Base-by-base conservation (phyloP, 2,329 filamentous ascomycete genomes). In the Fusarium sp. region DNA sequence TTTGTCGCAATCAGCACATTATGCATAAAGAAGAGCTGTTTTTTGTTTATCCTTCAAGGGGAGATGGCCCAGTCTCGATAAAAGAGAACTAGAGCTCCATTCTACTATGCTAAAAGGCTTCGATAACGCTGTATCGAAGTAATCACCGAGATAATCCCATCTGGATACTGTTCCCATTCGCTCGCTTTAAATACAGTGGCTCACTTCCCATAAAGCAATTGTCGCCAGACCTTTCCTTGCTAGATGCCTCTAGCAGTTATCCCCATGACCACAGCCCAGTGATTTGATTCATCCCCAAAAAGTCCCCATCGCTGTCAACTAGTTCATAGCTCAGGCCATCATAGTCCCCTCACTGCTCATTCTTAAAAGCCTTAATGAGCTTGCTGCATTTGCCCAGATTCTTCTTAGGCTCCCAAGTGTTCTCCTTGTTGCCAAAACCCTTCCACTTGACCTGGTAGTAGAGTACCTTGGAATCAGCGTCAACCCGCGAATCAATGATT, bases 381-480 rank as follows among this genome's bases (percentile, higher is more conserved):
- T 74, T 72, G 15, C 69, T 63, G 62, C 86, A 87, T 6, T 85
- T 81, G 0, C 56, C 60, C 24, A 90, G 74, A 63, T 88, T 85
- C 24, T 64, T 76, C 75, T 81, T 84, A 4, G 86, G 86, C 80
- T 89, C 88, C 89, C 88, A 90, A 0, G 87, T 89, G 66, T 85
- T 88, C 3, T 86, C 77, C 24, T 81, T 78, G 2, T 74, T 69
- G 1, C 81, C 57, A 61, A 83, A 90, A 1, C 85, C 86, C 72
- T 85, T 84, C 89, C 88, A 90, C 77, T 90, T 88, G 60, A 90
- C 83, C 7, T 81, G 69, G 76, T 87, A 90, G 75, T 84, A 78
- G 69, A 83, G 80, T 66, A 82, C 77, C 68, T 80, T 80, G 3
- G 82, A 83, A 10, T 79, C 76, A 12, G 75, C 75, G 45, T 86